Evolutionary conservation across 305 asterid species (phyloP).

Genomic region (Fraxinus ornus): DNA sequence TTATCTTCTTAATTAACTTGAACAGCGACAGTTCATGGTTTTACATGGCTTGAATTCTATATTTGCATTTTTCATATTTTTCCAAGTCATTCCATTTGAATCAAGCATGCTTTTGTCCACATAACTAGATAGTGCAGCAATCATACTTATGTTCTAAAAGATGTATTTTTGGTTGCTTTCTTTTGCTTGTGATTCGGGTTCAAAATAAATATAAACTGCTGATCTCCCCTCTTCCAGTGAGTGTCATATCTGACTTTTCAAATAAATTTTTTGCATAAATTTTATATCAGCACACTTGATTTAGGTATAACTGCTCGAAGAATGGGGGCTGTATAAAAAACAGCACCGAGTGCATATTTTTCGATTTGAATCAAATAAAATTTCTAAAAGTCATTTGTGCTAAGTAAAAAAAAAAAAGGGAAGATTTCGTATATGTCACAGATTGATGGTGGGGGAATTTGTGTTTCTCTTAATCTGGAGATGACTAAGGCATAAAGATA

Average conservation of each 20-base stretch:
- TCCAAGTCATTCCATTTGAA: constrained; percentile 15
- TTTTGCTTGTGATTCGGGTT: constrained; percentile 11
- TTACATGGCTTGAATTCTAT: constrained; percentile 8
- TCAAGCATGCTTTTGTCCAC: constrained; percentile 1
- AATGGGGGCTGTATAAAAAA: not conserved
- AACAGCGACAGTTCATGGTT: not conserved
- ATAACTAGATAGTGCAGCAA: not conserved
- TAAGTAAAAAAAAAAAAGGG: not conserved
- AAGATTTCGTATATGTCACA: not conserved
- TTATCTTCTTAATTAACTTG: constrained; percentile 10
- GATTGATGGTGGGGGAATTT: not conserved
- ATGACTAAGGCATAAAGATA: constrained; percentile 19
- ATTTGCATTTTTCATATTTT: constrained; percentile 4
- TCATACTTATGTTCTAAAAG: not conserved
- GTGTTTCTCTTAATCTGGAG: not conserved
- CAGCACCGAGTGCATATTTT: not conserved
- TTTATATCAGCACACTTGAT: constrained; percentile 1
- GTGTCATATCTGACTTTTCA: constrained; percentile 2
- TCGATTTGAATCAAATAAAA: not conserved
- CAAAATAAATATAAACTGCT: constrained; percentile 4
- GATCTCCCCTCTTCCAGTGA: not conserved
- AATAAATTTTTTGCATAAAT: not conserved
- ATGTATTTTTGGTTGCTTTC: constrained; percentile 8
- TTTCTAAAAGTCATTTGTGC: constrained; percentile 2
- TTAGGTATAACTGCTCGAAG: not conserved